Base-by-base conservation (phyloP, 148 eudicot genomes). In the Drosera capensis region DNA sequence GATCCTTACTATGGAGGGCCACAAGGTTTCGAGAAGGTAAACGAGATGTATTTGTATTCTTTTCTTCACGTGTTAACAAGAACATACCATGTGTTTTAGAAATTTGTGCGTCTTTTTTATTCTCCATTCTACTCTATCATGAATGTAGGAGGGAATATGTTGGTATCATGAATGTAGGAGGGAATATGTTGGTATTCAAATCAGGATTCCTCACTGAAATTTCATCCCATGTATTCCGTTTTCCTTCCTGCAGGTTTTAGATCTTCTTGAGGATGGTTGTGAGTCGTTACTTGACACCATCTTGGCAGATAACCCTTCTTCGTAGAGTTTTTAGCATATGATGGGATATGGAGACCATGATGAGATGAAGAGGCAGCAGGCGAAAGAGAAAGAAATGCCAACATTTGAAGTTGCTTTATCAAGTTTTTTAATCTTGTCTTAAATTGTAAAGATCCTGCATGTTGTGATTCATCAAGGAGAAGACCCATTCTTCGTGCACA, bases 1-100 rank as follows among this genome's bases (percentile, higher is more conserved):
- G 97, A 90, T 70, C 93, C 97, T 54, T 90, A 90, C 48, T 90
- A 80, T 73, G 95, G 95, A 23, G 95, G 95, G 46, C 61, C 77
- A 17, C 79, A 71, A 62, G 97, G 97, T 28, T 90, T 90, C 60
- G 95, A 90, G 65, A 80, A 90, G 93, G 97, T 90, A 80, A 56
- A 42, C 14, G 23, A 41, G 14, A 19, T 28, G 14, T n/a, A 26
- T 39, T 39, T 17, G 25, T 17, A 23, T 52, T 13, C 38, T n/a
- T n/a, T 9, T 34, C 11, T 34, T 34, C n/a, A 34, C 13, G 38
- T 34, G 38, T 9, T 9, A 5, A 34, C n/a, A 34, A 34, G n/a
- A 34, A 5, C 14, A 9, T 2, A 0, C n/a, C 6, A 11, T 9
- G n/a, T 2, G 3, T 15, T 9, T 34, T 34, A 5, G 5, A 34